A percentile compares a stretch with the other conserved stretches of the same genome.
These are phyloP conservation scores for Phyllosticta citrichinensis DNA, from an alignment of 2,329 filamentous ascomycete genomes.

Conservation along the genomic window DNA sequence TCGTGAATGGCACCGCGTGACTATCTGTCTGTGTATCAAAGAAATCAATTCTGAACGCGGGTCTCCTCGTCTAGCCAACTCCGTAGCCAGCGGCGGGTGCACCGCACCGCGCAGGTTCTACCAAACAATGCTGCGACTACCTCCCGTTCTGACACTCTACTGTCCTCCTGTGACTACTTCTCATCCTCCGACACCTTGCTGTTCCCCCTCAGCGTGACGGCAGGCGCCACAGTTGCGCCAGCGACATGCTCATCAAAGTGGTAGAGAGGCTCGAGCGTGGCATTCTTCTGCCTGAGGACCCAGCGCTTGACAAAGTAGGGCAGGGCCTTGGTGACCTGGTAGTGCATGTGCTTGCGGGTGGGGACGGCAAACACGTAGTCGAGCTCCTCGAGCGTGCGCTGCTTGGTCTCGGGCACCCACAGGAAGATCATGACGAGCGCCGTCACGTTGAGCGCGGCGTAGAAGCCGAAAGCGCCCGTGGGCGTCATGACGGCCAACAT, in stretches of 20 bases:
- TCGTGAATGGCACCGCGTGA: not conserved
- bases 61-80: not conserved
- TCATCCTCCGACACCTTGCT: not conserved
- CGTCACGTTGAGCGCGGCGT: slow-evolving; percentile 49
- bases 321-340: slow-evolving; percentile 29
- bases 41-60: not conserved
- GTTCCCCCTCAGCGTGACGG: not conserved
- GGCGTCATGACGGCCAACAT: slow-evolving; percentile 43
- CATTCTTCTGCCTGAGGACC: slow-evolving; percentile 28
- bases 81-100: not conserved
- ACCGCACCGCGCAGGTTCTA: not conserved
- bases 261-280: slow-evolving; percentile 26
- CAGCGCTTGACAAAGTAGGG: slow-evolving; percentile 40
- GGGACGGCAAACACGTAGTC: slow-evolving; percentile 42
- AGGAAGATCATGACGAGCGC: slow-evolving; percentile 56
- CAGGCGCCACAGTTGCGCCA: not conserved
- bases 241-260: slow-evolving; percentile 19
- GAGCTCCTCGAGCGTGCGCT: slow-evolving; percentile 38
- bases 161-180: not conserved
- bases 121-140: no score
- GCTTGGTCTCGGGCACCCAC: slow-evolving; percentile 41
- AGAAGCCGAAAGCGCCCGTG: slow-evolving; percentile 51
- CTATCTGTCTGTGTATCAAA: not conserved
- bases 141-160: not conserved
- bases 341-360: slow-evolving; percentile 30